phyloP scores from a whole-genome alignment of 257 asterid species.

The Perilla frutescens region DNA sequence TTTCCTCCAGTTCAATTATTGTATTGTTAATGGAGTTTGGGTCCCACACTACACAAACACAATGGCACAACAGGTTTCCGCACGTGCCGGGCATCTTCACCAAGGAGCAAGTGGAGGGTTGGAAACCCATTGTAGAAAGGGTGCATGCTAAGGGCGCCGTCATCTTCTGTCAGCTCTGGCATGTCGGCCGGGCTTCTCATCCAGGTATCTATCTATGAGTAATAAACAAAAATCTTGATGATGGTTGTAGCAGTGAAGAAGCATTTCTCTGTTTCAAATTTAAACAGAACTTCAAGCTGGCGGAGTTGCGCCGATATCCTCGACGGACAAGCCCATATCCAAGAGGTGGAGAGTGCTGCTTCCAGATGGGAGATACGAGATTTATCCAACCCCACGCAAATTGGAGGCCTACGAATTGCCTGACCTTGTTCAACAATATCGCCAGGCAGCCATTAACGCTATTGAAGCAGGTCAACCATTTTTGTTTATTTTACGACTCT shows the following conservation, averaged over 20 bases:
- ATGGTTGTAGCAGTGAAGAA: background rate
- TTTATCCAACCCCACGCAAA: conserved; percentile 76
- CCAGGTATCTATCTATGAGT: conserved; percentile 45
- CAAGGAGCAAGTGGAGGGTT: conserved; percentile 81
- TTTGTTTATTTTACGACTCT: conserved; percentile 8
- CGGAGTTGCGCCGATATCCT: conserved; percentile 72
- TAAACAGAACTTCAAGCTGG: conserved; percentile 75
- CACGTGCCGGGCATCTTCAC: conserved; percentile 93
- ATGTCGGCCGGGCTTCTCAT: conserved; percentile 97
- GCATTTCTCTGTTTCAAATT: background rate
- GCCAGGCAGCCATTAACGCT: conserved; percentile 87
- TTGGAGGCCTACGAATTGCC: conserved; percentile 57
- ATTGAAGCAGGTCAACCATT: conserved; percentile 78
- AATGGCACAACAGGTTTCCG: conserved; percentile 61
- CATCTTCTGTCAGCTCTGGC: conserved; percentile 96
- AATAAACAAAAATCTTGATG: background rate
- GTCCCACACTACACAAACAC: background rate
- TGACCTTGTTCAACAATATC: conserved; percentile 67
- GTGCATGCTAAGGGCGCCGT: conserved; percentile 85
- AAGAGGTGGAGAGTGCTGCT: conserved; percentile 88
- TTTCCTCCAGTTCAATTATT: background rate
- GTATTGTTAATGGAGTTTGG: conserved; percentile 22
- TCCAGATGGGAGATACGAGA: conserved; percentile 72
- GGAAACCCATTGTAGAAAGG: conserved; percentile 78
- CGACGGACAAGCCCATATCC: conserved; percentile 91